Evolutionary conservation across 805 yeast genomes (phyloP), one percentile per base, ranked within the genome.

Genomic region (Saccharomycopsis oosterbeekiorum): DNA sequence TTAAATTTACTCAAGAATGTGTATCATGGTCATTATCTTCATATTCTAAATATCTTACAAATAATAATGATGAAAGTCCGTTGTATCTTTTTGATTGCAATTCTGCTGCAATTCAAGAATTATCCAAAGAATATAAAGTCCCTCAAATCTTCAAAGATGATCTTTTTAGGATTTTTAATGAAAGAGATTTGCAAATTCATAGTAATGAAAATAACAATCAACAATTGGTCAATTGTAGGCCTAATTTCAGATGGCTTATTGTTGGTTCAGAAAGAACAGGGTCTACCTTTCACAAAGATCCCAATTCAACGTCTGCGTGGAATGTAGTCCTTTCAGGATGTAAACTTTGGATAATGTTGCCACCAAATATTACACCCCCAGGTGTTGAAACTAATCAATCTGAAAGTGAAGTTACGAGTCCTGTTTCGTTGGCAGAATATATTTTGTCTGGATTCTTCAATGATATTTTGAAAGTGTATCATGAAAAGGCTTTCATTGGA

Each of bases 381-480:
- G 97, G 97, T 0, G 91, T 92, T 0, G 82, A 83, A 54, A 85
- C 91, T 0, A 88, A 85, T 68, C 80, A 75, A 2, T 86, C 82
- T 47, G 96, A 89, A 70, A 84, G 90, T 67, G 96, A 90, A 70
- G 97, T 91, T 21, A 90, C 96, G 0, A 80, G 93, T 0, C 97
- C 97, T 0, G 83, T 88, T n/a, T 94, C 96, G 0, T 78, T 91
- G 21, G 96, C 97, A 0, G 97, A 91, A 71, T 91, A 97, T 96
- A 86, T 89, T 1, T 70, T 87, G 10, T 78, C 87, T 15, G 97
- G 96, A 0, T 91, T 87, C 67, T 89, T 83, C 76, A 82, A 85
- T 64, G 94, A 86, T 69, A 78, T 85, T 4, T 73, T 82, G 19
- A 80, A 78, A 62, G 69, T 86, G 50, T 70, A 74, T 24, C 11